Evolutionary conservation across 139 green algal species (phyloP), one percentile per base, ranked within the genome.

Genomic region (Mesotaenium endlicherianum): DNA sequence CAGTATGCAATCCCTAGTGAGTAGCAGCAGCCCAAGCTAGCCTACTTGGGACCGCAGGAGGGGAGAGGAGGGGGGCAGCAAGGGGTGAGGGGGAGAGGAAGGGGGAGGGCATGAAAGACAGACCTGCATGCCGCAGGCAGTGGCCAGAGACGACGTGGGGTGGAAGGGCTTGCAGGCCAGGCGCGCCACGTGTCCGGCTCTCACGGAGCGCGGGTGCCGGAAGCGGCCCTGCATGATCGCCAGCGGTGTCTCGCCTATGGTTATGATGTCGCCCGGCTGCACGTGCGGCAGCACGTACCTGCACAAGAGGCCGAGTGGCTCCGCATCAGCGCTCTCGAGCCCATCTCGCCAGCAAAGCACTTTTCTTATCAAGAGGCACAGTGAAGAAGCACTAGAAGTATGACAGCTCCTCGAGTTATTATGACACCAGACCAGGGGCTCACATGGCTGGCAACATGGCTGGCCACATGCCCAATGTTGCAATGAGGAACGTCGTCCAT

Each of bases 121-220:
- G 1, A 68, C 72, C 55, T 92, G 88, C 87, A 91, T 89, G 43
- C 88, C 88, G 41, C 87, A 91, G 3, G 87, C 88, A 0, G 87
- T 91, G 14, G 88, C 88, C 47, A 92, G 74, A 47, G 81, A 89
- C 39, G 81, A 89, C 14, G 84, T 89, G 11, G 88, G 88, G 4
- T 87, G 60, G 82, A 92, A 92, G 70, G 76, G 45, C 16, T 38
- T 50, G 78, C 87, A 91, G 36, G 59, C 69, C 49, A 81, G 50
- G 31, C 57, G 47, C 1, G 88, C 88, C 2, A 92, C 38, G 1
- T 38, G 49, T 20, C 68, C 47, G 0, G 75, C 72, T 1, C 49
- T n/a, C 0, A 92, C n/a, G 49, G 55, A 85, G 1, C 69, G 44
- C 1, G 87, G 87, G 82, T 91, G 88, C 36, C 77, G 70, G 43